Conservation (phyloP, 78 protist genomes). For the Chrysochromulina parva region DNA sequence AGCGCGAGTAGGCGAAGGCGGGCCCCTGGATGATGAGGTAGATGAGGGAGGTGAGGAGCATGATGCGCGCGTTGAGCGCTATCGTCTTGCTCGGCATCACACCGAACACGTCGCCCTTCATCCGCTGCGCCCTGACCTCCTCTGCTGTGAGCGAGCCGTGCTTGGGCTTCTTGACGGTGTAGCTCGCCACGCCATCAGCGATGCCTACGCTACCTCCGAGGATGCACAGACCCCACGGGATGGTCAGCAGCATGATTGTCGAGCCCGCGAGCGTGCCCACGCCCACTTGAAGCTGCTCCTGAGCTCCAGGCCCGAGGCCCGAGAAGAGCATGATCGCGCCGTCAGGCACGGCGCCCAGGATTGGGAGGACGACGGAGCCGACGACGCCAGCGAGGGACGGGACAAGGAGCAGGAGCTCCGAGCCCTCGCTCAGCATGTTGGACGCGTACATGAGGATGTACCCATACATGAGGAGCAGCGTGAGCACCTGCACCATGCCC, state of each 20-base stretch:
- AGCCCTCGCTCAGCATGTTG: constrained; percentile 75
- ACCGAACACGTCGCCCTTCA: neutral
- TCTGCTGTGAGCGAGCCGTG: no score
- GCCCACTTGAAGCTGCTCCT: constrained; percentile 80
- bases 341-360: constrained; percentile 90
- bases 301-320: constrained; percentile 72
- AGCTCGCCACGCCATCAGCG: neutral
- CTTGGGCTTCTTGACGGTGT: no score
- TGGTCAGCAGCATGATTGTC: constrained; percentile 86
- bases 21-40: constrained; percentile 76
- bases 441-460: constrained; percentile 11
- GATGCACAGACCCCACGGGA: constrained; percentile 71
- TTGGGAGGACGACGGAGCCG: constrained; percentile 79
- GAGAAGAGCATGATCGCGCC: constrained; percentile 78
- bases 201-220: constrained; percentile 7
- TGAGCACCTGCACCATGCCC: constrained; percentile 21
- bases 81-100: neutral
- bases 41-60: constrained; percentile 43
- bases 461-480: constrained; percentile 31
- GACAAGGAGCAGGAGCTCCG: constrained; percentile 67
- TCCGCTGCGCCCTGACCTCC: no score
- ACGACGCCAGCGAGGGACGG: constrained; percentile 52
- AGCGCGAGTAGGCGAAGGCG: neutral
- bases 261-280: constrained; percentile 91
- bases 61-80: constrained; percentile 41